Percentiles rank a stretch among this genome's conserved stretches.
phyloP scores from a whole-genome alignment of 1,139 yeast species.

The Hemisphaericaspora xylofermentans region DNA sequence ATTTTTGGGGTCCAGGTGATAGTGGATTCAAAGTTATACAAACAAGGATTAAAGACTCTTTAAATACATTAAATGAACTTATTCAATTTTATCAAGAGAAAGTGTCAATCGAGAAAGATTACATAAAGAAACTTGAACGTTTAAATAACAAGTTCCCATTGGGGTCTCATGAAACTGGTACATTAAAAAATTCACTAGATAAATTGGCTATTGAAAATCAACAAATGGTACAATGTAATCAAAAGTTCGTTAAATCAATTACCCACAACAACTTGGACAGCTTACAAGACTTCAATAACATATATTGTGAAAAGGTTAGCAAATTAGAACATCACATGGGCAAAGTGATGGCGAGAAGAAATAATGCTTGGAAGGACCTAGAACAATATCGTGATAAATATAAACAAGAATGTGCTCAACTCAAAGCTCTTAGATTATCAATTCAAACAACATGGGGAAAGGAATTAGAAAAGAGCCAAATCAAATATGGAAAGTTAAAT shows the following conservation, averaged over 20 bases:
- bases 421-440: conserved; percentile 60
- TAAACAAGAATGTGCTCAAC: conserved; percentile 56
- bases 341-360: conserved; percentile 29
- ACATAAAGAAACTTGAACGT: conserved; percentile 51
- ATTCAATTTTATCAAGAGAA: conserved; percentile 49
- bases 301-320: conserved; percentile 31
- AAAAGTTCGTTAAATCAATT: conserved; percentile 34
- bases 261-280: conserved; percentile 35
- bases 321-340: conserved; percentile 39
- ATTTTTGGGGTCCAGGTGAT: conserved; percentile 45
- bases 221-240: conserved; percentile 33
- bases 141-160: conserved; percentile 48
- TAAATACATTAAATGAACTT: conserved; percentile 41
- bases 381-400: conserved; percentile 52
- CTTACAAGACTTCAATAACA: conserved; percentile 28
- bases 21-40: conserved; percentile 33
- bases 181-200: conserved; percentile 60
- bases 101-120: conserved; percentile 70
- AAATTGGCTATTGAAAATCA: conserved; percentile 52
- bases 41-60: conserved; percentile 32
- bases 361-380: conserved; percentile 31
- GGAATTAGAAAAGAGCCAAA: conserved; percentile 67
- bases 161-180: conserved; percentile 62
- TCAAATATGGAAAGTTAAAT: conserved; percentile 58
- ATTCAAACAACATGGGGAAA: conserved; percentile 76